phyloP scores from a whole-genome alignment of 2,329 filamentous ascomycete genomes.

The Kalmusia sp. region DNA sequence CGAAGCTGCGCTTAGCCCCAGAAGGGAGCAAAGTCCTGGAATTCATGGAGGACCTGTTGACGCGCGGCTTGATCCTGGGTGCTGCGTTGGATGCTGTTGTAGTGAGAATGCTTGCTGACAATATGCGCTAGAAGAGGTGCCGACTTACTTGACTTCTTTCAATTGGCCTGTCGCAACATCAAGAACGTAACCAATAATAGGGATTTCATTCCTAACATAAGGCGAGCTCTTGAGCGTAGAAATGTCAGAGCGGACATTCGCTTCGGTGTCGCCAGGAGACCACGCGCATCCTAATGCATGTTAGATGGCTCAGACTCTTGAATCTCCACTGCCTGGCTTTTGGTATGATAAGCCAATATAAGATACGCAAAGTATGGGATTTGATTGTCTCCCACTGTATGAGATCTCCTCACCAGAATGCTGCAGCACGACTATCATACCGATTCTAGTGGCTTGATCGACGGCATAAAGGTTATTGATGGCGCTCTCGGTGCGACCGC shows the following conservation, averaged over 20 bases:
- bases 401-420: slow-evolving; percentile 21
- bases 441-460: slow-evolving; percentile 18
- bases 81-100: slow-evolving; percentile 18
- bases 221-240: slow-evolving; percentile 15
- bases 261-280: slow-evolving; percentile 13
- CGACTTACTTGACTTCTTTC: slow-evolving; percentile 30
- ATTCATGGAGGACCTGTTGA: slow-evolving; percentile 16
- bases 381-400: background rate
- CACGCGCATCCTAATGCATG: slow-evolving; percentile 12
- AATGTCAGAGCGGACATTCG: slow-evolving; percentile 23
- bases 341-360: background rate
- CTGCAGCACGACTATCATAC: slow-evolving; percentile 30
- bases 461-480: slow-evolving; percentile 21
- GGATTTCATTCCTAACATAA: slow-evolving; percentile 23
- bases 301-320: background rate
- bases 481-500: slow-evolving; percentile 16
- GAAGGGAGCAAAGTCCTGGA: slow-evolving; percentile 31
- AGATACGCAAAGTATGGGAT: too few species aligned
- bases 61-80: slow-evolving; percentile 21
- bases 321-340: too few species aligned
- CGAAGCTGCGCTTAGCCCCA: slow-evolving; percentile 15
- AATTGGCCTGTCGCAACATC: slow-evolving; percentile 18
- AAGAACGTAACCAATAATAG: slow-evolving; percentile 28
- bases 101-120: slow-evolving; percentile 12
- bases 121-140: background rate